A percentile compares a stretch with the other conserved stretches of the same genome.
These are phyloP conservation scores for Diplodia scrobiculata DNA, from an alignment of 2,329 filamentous ascomycete species.

Conservation along the genomic window DNA sequence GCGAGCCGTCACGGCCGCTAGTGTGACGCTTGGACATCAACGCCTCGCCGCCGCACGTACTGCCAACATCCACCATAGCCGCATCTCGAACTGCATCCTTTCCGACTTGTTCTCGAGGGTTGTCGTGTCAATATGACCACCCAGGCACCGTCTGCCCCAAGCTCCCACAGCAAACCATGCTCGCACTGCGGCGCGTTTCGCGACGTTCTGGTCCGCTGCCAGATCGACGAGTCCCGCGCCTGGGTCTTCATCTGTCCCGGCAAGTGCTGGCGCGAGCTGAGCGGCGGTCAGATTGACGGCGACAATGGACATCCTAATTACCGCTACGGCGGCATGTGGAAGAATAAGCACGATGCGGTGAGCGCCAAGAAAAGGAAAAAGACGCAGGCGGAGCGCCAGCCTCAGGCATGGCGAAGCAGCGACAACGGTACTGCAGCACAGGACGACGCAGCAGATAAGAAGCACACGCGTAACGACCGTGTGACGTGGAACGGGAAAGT, in stretches of 20 bases:
- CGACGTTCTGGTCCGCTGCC: conserved; percentile 49
- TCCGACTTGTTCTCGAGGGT: conserved; percentile 32
- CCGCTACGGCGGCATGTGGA: conserved; percentile 33
- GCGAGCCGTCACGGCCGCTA: not conserved
- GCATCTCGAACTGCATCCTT: conserved; percentile 43
- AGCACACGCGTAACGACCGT: conserved; percentile 19
- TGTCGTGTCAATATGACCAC: not conserved
- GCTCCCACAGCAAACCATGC: conserved; percentile 43
- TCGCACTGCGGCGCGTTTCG: conserved; percentile 45
- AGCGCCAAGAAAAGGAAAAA: conserved; percentile 43
- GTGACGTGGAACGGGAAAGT: conserved; percentile 13
- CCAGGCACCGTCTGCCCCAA: conserved; percentile 1
- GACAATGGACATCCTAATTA: conserved; percentile 44
- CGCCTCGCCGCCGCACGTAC: conserved; percentile 40
- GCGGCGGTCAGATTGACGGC: conserved; percentile 50
- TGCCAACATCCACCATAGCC: conserved; percentile 45
- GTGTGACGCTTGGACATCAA: conserved; percentile 10
- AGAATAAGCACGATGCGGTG: conserved; percentile 45
- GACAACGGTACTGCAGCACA: not conserved
- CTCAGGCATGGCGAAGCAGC: conserved; percentile 1
- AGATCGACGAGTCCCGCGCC: conserved; percentile 44
- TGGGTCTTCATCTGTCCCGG: conserved; percentile 53
- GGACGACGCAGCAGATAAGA: not conserved
- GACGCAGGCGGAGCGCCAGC: not conserved
- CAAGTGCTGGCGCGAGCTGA: conserved; percentile 48